phyloP scores from a whole-genome alignment of 2,329 filamentous ascomycete species.

The Fusarium guadeloupense region DNA sequence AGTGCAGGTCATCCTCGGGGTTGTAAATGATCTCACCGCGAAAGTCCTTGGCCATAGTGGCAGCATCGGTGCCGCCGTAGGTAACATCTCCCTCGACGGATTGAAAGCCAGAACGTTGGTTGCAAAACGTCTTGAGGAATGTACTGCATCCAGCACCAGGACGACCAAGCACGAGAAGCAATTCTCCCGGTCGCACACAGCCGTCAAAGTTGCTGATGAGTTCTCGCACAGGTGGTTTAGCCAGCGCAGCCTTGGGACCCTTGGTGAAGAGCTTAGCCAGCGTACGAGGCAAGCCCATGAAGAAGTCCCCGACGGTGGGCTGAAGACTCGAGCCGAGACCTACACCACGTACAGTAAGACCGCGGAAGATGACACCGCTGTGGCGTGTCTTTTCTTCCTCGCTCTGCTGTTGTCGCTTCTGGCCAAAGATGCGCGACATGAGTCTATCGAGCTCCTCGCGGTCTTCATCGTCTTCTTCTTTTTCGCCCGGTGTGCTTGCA shows the following conservation, averaged over 20 bases:
- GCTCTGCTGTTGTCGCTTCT: constrained; percentile 69
- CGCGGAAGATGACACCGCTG: constrained; percentile 74
- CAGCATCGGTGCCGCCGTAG: constrained; percentile 62
- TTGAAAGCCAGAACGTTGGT: constrained; percentile 72
- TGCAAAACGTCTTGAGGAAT: constrained; percentile 75
- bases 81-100: constrained; percentile 71
- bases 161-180: constrained; percentile 73
- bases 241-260: constrained; percentile 59
- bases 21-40: constrained; percentile 71
- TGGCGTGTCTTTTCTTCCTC: constrained; percentile 76
- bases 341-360: constrained; percentile 74
- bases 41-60: constrained; percentile 61
- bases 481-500: constrained; percentile 46
- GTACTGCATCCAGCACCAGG: constrained; percentile 77
- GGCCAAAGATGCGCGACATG: constrained; percentile 77
- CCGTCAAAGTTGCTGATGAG: constrained; percentile 73
- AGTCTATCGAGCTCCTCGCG: constrained; percentile 65
- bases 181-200: constrained; percentile 75
- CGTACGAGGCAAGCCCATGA: constrained; percentile 59
- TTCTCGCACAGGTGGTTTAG: constrained; percentile 68
- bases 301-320: constrained; percentile 70
- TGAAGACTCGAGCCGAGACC: constrained; percentile 69
- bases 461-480: constrained; percentile 50
- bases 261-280: constrained; percentile 61
- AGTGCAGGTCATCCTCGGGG: constrained; percentile 77